Evolutionary conservation across 2,329 filamentous ascomycete species (phyloP).

Genomic region (Monosporascus sp.): DNA sequence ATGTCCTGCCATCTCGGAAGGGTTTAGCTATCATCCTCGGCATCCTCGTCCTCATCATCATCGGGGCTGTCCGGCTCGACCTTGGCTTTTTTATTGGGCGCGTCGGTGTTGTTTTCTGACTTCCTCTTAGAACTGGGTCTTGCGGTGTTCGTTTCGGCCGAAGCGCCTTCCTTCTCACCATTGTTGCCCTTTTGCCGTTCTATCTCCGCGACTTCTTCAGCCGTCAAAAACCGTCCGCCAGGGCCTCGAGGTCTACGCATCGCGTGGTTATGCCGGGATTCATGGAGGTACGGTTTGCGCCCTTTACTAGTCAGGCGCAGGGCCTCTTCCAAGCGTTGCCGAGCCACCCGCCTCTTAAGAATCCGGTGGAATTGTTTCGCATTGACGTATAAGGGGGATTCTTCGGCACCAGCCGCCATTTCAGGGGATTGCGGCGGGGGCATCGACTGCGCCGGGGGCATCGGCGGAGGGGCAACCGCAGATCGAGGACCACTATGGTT

Average conservation of each 20-base stretch:
- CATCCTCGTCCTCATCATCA: slow-evolving; percentile 40
- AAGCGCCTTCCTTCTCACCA: slow-evolving; percentile 32
- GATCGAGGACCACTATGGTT: slow-evolving; percentile 55
- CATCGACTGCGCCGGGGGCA: slow-evolving; percentile 59
- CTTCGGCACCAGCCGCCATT: slow-evolving; percentile 68
- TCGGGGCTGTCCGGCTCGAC: slow-evolving; percentile 35
- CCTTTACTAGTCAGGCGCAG: slow-evolving; percentile 90
- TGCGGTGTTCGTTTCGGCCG: slow-evolving; percentile 20
- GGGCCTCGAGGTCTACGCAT: slow-evolving; percentile 94
- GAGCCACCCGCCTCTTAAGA: slow-evolving; percentile 84
- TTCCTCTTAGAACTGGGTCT: slow-evolving; percentile 54
- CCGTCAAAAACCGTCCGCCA: slow-evolving; percentile 90
- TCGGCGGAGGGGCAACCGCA: slow-evolving; percentile 52
- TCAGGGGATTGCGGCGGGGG: slow-evolving; percentile 73
- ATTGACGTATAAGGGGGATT: slow-evolving; percentile 95
- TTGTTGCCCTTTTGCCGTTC: slow-evolving; percentile 56
- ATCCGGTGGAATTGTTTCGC: slow-evolving; percentile 99
- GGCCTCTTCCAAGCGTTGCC: slow-evolving; percentile 90
- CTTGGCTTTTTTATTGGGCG: slow-evolving; percentile 50
- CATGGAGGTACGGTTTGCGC: slow-evolving; percentile 93
- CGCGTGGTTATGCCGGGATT: slow-evolving; percentile 95
- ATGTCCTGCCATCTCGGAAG: slow-evolving; percentile 9
- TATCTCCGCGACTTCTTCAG: slow-evolving; percentile 89
- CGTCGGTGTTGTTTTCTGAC: slow-evolving; percentile 44
- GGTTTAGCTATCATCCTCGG: slow-evolving; percentile 36